Evolutionary conservation across 2,329 filamentous ascomycete genomes (phyloP).

Genomic region (Escovopsis weberi): DNA sequence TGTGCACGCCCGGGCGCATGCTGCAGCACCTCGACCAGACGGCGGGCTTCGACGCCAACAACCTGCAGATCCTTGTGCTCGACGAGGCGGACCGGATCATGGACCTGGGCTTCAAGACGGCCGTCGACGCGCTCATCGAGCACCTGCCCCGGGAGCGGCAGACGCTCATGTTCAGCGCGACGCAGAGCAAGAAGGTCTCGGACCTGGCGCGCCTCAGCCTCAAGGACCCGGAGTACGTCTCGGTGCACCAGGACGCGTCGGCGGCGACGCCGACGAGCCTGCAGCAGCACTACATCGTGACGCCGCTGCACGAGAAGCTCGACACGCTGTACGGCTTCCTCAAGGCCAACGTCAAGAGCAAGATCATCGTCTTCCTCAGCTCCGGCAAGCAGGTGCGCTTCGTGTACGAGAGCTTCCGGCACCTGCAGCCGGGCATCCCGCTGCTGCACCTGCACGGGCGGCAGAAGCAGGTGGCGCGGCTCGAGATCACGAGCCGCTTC

Average conservation of each 20-base stretch:
- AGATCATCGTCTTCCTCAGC: conserved; percentile 90
- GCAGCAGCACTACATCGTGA: conserved; percentile 83
- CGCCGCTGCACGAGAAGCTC: conserved; percentile 74
- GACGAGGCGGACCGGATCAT: conserved; percentile 95
- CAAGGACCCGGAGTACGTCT: conserved; percentile 84
- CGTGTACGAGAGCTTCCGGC: conserved; percentile 83
- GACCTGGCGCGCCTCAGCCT: conserved; percentile 82
- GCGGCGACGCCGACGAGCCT: conserved; percentile 70
- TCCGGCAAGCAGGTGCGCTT: conserved; percentile 95
- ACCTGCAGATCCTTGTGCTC: conserved; percentile 81
- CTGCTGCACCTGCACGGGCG: conserved; percentile 85
- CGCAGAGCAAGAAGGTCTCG: conserved; percentile 86
- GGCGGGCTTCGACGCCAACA: conserved; percentile 74
- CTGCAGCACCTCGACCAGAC: conserved; percentile 94
- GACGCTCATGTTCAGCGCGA: conserved; percentile 90
- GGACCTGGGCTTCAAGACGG: conserved; percentile 90
- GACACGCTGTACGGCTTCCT: conserved; percentile 91
- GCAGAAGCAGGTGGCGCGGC: conserved; percentile 77
- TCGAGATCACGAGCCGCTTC: conserved; percentile 80
- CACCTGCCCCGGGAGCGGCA: conserved; percentile 77
- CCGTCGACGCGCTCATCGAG: conserved; percentile 83
- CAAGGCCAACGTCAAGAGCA: conserved; percentile 76
- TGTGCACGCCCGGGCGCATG: conserved; percentile 90
- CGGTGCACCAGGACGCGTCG: conserved; percentile 72
- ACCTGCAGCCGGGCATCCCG: conserved; percentile 86